A percentile compares a stretch with the other conserved stretches of the same genome.
Evolutionary conservation across 2,329 filamentous ascomycete genomes (phyloP).

Genomic region (Arthrobotrys musiformis): DNA sequence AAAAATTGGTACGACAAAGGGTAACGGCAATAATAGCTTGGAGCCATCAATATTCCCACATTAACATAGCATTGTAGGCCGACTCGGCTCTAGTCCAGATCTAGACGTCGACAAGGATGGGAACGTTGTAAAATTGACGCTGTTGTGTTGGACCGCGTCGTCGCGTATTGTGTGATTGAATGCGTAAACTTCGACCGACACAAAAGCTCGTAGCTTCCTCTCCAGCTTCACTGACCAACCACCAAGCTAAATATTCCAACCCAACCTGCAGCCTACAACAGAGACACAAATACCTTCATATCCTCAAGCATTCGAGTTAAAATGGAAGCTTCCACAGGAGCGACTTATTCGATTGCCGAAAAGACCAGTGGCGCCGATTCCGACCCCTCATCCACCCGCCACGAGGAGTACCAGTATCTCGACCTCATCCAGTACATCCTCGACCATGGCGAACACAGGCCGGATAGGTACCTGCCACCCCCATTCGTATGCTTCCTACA

Average conservation of each 20-base stretch:
- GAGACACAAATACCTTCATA: not conserved
- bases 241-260: not conserved
- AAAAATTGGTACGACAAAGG: too few species aligned
- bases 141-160: too few species aligned
- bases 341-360: conserved; percentile 34
- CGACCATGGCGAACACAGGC: conserved; percentile 82
- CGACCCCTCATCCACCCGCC: conserved; percentile 61
- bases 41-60: too few species aligned
- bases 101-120: too few species aligned
- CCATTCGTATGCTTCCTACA: not conserved
- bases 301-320: not conserved
- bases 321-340: not conserved
- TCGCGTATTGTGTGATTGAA: not conserved
- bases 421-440: conserved; percentile 88
- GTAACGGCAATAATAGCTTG: too few species aligned
- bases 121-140: not conserved
- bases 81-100: too few species aligned
- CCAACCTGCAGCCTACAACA: not conserved
- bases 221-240: not conserved
- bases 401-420: conserved; percentile 96
- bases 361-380: conserved; percentile 34
- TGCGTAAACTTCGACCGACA: not conserved
- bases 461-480: conserved; percentile 74
- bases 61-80: too few species aligned
- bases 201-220: not conserved